Percentiles rank a stretch among this genome's conserved stretches.
Conservation (phyloP, 1,284 basidiomycete species). For the Leccinum laetum region DNA sequence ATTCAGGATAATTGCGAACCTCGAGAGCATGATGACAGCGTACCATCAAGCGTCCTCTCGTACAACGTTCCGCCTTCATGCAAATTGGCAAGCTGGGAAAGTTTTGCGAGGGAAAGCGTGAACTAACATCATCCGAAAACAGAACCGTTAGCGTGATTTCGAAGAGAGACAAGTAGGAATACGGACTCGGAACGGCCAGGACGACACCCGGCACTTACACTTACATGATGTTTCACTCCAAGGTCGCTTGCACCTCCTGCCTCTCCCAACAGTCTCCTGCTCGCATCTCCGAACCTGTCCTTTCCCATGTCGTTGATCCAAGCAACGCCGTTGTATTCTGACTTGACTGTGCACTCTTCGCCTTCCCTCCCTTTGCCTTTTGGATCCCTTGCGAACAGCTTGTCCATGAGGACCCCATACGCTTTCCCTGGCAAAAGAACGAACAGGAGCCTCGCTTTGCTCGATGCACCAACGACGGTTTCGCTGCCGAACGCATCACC, state of each 20-base stretch:
- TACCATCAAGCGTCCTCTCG: constrained; percentile 55
- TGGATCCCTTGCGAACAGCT: constrained; percentile 57
- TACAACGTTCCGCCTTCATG: constrained; percentile 50
- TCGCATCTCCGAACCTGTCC: constrained; percentile 65
- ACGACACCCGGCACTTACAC: constrained; percentile 19
- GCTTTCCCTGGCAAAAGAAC: constrained; percentile 30
- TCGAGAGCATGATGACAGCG: neutral
- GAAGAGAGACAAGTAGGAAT: neutral
- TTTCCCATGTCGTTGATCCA: constrained; percentile 92
- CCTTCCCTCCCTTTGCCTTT: constrained; percentile 30
- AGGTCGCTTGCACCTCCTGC: constrained; percentile 59
- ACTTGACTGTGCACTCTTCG: constrained; percentile 9
- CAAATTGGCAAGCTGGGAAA: constrained; percentile 78
- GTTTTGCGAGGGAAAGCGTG: constrained; percentile 90
- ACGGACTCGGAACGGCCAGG: neutral
- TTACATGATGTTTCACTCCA: constrained; percentile 67
- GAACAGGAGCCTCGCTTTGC: constrained; percentile 50
- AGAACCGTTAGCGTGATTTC: constrained; percentile 4
- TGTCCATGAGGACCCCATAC: constrained; percentile 55
- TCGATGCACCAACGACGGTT: constrained; percentile 88
- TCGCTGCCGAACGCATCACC: constrained; percentile 85
- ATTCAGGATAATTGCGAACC: neutral
- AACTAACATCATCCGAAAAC: constrained; percentile 48
- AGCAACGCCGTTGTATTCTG: constrained; percentile 56
- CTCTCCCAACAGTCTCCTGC: constrained; percentile 62